Conservation (phyloP, 495 filamentous ascomycete species). For the Evernia prunastri region DNA sequence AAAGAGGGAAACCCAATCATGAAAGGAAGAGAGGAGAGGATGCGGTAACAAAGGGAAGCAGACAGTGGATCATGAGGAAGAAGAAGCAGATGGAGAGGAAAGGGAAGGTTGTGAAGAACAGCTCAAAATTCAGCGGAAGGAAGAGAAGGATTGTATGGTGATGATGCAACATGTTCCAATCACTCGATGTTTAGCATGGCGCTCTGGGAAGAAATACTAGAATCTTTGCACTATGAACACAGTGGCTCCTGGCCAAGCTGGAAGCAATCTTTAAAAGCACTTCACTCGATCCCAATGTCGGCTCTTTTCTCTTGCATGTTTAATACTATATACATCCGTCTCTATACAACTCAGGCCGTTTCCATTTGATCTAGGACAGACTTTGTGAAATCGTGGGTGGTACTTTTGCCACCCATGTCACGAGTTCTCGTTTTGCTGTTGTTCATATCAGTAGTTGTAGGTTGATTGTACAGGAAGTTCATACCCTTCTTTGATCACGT, state of each 20-base stretch:
- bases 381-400: conserved; percentile 90
- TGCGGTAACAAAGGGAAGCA: conserved; percentile 60
- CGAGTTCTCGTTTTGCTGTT: conserved; percentile 73
- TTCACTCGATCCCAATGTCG: neutral
- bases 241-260: conserved; percentile 2
- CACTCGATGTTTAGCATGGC: conserved; percentile 12
- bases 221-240: neutral
- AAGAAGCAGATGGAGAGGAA: conserved; percentile 94
- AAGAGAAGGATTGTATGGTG: conserved; percentile 61
- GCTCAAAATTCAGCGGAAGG: conserved; percentile 86
- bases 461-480: conserved; percentile 23
- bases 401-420: conserved; percentile 87
- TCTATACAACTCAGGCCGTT: conserved; percentile 14
- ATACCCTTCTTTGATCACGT: conserved; percentile 90
- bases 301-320: neutral
- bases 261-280: neutral
- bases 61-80: conserved; percentile 85
- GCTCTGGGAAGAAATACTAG: neutral
- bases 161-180: conserved; percentile 13
- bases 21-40: conserved; percentile 47
- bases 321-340: conserved; percentile 9
- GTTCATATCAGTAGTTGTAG: conserved; percentile 29
- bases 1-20: conserved; percentile 53
- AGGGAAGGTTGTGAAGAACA: conserved; percentile 86
- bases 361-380: conserved; percentile 95